phyloP scores from a whole-genome alignment of 2,329 filamentous ascomycete genomes.

The Xylariaceae sp. region DNA sequence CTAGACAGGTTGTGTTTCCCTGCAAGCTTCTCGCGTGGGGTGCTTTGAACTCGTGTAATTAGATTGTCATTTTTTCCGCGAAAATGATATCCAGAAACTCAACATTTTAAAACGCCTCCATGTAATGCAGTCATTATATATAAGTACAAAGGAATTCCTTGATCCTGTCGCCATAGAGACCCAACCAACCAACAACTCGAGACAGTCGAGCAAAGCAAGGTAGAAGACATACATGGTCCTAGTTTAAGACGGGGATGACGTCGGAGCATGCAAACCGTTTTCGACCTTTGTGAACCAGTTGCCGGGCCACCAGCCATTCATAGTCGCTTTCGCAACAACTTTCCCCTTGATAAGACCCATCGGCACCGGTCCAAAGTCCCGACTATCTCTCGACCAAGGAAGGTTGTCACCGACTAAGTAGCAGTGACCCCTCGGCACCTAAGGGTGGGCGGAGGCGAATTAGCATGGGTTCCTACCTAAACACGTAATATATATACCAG shows the following conservation, averaged over 20 bases:
- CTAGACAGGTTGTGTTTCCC: slow-evolving; percentile 9
- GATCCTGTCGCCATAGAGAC: neutral
- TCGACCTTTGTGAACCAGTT: slow-evolving; percentile 54
- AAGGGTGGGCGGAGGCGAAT: slow-evolving; percentile 10
- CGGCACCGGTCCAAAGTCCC: slow-evolving; percentile 83
- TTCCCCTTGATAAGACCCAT: slow-evolving; percentile 84
- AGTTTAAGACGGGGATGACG: slow-evolving; percentile 1
- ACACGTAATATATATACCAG: neutral
- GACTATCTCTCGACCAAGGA: slow-evolving; percentile 80
- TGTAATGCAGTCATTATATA: slow-evolving; percentile 19
- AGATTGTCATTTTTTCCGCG: slow-evolving; percentile 29
- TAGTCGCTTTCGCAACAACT: slow-evolving; percentile 61
- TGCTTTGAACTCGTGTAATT: slow-evolving; percentile 32
- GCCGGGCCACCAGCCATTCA: slow-evolving; percentile 48
- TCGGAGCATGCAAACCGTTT: slow-evolving; percentile 37
- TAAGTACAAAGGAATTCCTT: neutral
- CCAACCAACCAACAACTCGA: neutral
- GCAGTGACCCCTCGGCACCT: slow-evolving; percentile 91
- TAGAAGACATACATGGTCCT: neutral
- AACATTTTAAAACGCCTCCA: slow-evolving; percentile 12
- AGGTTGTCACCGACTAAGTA: slow-evolving; percentile 91
- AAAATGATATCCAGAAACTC: slow-evolving; percentile 33
- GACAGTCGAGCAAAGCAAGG: neutral
- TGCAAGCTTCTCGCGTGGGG: slow-evolving; percentile 11
- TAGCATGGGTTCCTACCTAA: neutral